Base-by-base conservation (phyloP, 495 filamentous ascomycete species). In the Rostrohypoxylon terebratum region DNA sequence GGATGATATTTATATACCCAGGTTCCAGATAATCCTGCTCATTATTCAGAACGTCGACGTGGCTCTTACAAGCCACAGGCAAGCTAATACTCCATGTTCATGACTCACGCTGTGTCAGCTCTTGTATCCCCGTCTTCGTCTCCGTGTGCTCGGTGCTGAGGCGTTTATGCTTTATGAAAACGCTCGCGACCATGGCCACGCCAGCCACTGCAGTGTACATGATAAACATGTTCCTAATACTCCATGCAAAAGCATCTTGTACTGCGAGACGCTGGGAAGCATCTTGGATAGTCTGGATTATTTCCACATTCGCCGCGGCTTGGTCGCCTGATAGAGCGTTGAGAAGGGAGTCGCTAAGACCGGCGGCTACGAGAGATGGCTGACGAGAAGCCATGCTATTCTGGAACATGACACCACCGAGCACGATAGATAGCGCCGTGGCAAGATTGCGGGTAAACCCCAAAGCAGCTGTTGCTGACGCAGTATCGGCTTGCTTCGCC, bases 401-500 rank as follows among this genome's bases (percentile, higher is more conserved):
- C 75, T 87, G 83, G 78, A 93, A 93, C 7, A 93, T 85, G 1
- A 91, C 89, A 9, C 89, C 85, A 13, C 91, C 91, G 7, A 92
- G 81, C 5, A 91, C 90, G 33, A 92, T 86, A 10, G 85, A 86
- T 10, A 88, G 82, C 5, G 89, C 83, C 0, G 87, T 91, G 1
- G 88, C 90, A 10, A 94, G 72, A 58, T 88, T 89, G 5, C 90
- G 84, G 31, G 90, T 79, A 74, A 92, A 91, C 1, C 85, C 82
- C 47, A 91, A 85, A 0, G 90, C 89, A 0, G 89, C 86, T 0
- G 90, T 92, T 5, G 90, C 91, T 2, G 88, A 86, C 0, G 89
- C 91, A 0, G 87, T 89, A 28, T 93, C 89, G 8, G 81, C 79
- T 28, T 89, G 86, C 0, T 83, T 80, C 57, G 91, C 87, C 34